These are phyloP conservation scores for Tetrastigma voinierianum DNA, from an alignment of 164 flowering plant species.

Conservation along the genomic window DNA sequence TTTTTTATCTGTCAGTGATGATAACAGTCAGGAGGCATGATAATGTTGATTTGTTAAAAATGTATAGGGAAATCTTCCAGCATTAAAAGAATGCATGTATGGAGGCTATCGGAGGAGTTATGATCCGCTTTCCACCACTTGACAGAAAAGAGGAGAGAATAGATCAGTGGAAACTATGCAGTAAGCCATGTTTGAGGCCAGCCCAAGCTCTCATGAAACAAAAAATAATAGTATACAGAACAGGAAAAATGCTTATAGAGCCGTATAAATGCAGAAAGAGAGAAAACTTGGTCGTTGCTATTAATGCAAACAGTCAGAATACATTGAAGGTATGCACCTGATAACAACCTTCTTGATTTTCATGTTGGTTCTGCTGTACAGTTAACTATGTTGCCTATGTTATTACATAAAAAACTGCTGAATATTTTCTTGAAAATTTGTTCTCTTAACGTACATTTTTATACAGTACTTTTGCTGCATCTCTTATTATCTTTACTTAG, in stretches of 20 bases:
- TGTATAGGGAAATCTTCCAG: constrained; percentile 94
- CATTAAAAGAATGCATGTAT: constrained; percentile 71
- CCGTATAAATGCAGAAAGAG: constrained; percentile 78
- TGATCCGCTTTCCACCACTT: too few relatives aligned
- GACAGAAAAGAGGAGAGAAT: constrained; percentile 88
- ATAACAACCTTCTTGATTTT: background rate
- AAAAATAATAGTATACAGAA: constrained; percentile 88
- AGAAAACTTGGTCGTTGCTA: constrained; percentile 98
- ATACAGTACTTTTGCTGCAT: too few relatives aligned
- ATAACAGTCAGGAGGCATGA: constrained; percentile 77
- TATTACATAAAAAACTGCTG: too few relatives aligned
- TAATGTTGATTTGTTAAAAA: constrained; percentile 77
- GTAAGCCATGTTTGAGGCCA: constrained; percentile 90
- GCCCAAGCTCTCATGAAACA: constrained; percentile 90
- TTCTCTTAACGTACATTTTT: too few relatives aligned
- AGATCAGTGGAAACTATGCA: constrained; percentile 84
- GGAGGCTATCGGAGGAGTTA: too few relatives aligned
- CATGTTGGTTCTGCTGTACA: background rate
- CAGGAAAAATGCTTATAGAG: constrained; percentile 76
- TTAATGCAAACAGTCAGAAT: constrained; percentile 90
- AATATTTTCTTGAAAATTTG: too few relatives aligned
- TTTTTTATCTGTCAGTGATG: constrained; percentile 39
- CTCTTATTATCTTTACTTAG: too few relatives aligned
- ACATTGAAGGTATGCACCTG: constrained; percentile 68
- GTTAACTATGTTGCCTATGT: too few relatives aligned